A percentile compares a stretch with the other conserved stretches of the same genome.
Conservation (phyloP, 1,139 yeast genomes). For the Casaregolazyma suthepensis region DNA sequence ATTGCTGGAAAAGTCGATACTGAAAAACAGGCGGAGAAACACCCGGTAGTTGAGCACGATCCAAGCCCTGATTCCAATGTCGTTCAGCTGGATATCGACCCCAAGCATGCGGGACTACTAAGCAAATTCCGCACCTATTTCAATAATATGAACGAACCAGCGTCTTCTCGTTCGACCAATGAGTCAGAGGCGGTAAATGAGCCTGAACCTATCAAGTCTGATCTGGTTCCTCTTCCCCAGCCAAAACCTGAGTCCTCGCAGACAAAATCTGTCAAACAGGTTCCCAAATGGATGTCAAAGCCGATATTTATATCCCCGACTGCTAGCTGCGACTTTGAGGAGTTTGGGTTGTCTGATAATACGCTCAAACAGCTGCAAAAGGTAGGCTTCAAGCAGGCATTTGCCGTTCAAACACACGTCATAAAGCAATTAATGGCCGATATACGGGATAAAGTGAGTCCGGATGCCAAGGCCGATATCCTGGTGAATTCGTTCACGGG, state of each 20-base stretch:
- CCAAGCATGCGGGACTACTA: constrained; percentile 19
- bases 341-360: constrained; percentile 30
- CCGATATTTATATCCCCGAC: constrained; percentile 48
- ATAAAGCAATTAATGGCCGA: constrained; percentile 53
- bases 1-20: background rate
- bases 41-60: constrained; percentile 10
- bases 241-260: constrained; percentile 4
- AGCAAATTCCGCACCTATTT: constrained; percentile 14
- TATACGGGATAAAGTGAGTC: constrained; percentile 42
- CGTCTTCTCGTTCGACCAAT: background rate
- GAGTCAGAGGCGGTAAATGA: background rate
- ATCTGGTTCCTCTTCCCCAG: constrained; percentile 77
- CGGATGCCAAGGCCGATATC: constrained; percentile 50
- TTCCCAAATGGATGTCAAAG: constrained; percentile 52
- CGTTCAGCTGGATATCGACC: constrained; percentile 10
- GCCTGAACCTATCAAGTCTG: constrained; percentile 27
- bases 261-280: background rate
- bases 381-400: constrained; percentile 50
- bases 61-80: background rate
- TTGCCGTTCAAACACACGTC: constrained; percentile 72
- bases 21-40: constrained; percentile 1
- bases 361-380: constrained; percentile 44
- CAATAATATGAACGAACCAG: constrained; percentile 5
- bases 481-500: constrained; percentile 95
- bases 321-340: constrained; percentile 24